Evolutionary conservation across 2,329 filamentous ascomycete genomes (phyloP), one percentile per base, ranked within the genome.

Genomic region (Orbilia oligospora): DNA sequence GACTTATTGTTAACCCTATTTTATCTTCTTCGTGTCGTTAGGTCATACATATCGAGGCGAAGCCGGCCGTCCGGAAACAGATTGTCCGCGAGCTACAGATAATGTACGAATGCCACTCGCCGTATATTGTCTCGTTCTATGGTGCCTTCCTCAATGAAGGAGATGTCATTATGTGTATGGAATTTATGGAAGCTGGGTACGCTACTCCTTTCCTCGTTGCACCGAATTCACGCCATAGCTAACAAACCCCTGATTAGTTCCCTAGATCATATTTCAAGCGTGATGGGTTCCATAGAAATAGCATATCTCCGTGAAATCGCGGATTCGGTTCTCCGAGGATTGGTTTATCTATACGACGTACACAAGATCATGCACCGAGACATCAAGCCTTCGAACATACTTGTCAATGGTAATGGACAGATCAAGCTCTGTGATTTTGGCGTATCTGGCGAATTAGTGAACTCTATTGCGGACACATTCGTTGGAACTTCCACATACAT

Each of bases 131-230:
- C 78, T 97, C 92, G 69, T 99, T 97, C 85, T 98, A 98, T 83
- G 96, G 96, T 78, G 96, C 96, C 44, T 99, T 98, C 84, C 89
- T 98, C 83, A 98, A 97, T 84, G 93, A 97, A 83, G 95, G 97
- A 83, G 96, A 99, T 86, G 97, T 99, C 76, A 97, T 98, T 82
- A 95, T 99, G 91, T 99, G 96, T 85, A 99, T 99, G 96, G 96
- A 99, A 85, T 98, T 99, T 84, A 97, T 97, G 93, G 96, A 99
- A 85, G 93, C 95, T 84, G 96, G 96, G 96, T 98, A 88, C 85
- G 93, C 30, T 16, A 22, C 38, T 41, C 38, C 71, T 66, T 44
- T 51, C 36, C 48, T 18, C 63, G 71, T 81, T 58, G 82, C 80
- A 58, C 20, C n/a, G 8, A 12, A 24, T 38, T 67, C 14, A n/a